Percentiles rank a stretch among this genome's conserved stretches.
Conservation (phyloP, 805 yeast genomes). For the Myxozyma monticola region DNA sequence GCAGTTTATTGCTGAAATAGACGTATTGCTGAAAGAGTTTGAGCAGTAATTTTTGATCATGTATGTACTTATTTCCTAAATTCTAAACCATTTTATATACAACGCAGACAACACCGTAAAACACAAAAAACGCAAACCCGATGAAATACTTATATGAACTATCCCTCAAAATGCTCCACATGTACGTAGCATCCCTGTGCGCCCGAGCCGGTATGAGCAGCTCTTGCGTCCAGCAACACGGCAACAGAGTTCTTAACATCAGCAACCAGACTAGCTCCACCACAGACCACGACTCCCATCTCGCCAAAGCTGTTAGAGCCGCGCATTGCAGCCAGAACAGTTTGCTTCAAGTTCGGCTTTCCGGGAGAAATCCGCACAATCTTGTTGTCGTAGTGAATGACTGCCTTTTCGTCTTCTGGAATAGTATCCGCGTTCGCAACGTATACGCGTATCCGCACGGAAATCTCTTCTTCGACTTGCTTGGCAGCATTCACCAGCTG, state of each 20-base stretch:
- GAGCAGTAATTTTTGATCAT: not conserved
- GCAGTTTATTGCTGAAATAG: constrained; percentile 9
- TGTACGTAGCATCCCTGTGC: constrained; percentile 33
- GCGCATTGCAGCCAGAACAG: constrained; percentile 6
- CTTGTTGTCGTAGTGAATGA: not conserved
- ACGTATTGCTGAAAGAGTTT: constrained; percentile 1
- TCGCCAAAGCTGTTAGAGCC: constrained; percentile 26
- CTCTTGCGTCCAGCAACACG: constrained; percentile 27
- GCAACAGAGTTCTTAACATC: constrained; percentile 24
- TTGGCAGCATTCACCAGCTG: constrained; percentile 1
- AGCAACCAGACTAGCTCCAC: constrained; percentile 20
- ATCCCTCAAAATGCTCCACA: constrained; percentile 22
- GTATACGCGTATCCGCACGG: constrained; percentile 3
- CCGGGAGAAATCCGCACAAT: constrained; percentile 3
- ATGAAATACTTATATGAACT: not conserved
- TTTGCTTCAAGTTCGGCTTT: constrained; percentile 9
- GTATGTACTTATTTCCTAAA: not conserved
- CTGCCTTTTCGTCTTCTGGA: constrained; percentile 1
- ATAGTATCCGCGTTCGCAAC: constrained; percentile 2
- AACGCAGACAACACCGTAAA: not conserved
- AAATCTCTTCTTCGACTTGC: not conserved
- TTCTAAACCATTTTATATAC: not conserved
- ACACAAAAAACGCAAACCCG: not conserved
- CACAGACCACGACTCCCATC: constrained; percentile 30
- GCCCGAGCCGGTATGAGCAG: constrained; percentile 29